phyloP scores from a whole-genome alignment of 208 protist species.

The Leishmania gerbilli region DNA sequence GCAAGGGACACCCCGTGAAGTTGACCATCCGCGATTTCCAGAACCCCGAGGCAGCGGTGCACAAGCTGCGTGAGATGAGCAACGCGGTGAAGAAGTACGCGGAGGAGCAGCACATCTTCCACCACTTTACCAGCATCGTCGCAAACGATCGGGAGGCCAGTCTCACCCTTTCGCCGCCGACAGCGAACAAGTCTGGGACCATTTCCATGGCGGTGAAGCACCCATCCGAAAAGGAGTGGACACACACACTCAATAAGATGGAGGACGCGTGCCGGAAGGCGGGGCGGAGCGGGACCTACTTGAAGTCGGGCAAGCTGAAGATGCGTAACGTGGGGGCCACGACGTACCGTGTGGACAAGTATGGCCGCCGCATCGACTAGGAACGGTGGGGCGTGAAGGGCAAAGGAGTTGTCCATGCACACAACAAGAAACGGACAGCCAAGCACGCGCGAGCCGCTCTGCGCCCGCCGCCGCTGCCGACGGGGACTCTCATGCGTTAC shows the following conservation, averaged over 20 bases:
- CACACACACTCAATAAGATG: conserved; percentile 63
- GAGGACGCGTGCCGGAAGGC: conserved; percentile 68
- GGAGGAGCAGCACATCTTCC: conserved; percentile 58
- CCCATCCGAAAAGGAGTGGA: conserved; percentile 87
- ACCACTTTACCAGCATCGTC: conserved; percentile 85
- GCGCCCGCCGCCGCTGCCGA: neutral
- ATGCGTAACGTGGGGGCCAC: conserved; percentile 71
- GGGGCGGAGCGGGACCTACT: conserved; percentile 77
- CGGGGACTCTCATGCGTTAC: neutral
- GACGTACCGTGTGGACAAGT: conserved; percentile 86
- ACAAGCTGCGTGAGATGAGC: conserved; percentile 86
- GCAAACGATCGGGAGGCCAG: conserved; percentile 78
- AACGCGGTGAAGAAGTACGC: conserved; percentile 69
- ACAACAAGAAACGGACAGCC: neutral
- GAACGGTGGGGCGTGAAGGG: neutral
- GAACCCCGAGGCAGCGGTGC: conserved; percentile 59
- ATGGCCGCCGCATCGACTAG: conserved; percentile 81
- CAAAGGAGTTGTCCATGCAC: neutral
- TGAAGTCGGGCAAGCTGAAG: conserved; percentile 65
- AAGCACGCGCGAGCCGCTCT: neutral
- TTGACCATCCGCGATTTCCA: conserved; percentile 86
- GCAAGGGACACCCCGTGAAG: conserved; percentile 76
- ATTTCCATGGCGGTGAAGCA: conserved; percentile 56
- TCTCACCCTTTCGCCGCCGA: conserved; percentile 65
- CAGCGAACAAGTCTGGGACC: conserved; percentile 54